Percentiles rank a stretch among this genome's conserved stretches.
These are phyloP conservation scores for Diaporthe amygdali DNA, from an alignment of 2,329 filamentous ascomycete species.

Conservation along the genomic window DNA sequence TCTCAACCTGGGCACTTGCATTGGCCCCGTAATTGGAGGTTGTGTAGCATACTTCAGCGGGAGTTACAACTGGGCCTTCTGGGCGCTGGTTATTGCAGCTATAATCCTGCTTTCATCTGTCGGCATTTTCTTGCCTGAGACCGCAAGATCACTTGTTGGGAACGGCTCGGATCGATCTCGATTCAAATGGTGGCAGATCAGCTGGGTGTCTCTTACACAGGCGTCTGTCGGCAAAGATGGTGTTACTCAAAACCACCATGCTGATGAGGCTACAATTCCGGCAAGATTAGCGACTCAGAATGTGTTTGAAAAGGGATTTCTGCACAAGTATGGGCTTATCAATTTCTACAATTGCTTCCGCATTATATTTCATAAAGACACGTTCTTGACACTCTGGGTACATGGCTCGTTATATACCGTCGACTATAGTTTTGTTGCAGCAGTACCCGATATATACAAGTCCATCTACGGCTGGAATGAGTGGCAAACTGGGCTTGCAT, in stretches of 20 bases:
- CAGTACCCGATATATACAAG: slow-evolving; percentile 52
- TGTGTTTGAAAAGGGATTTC: neutral
- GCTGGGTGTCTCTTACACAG: slow-evolving; percentile 48
- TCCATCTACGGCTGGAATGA: slow-evolving; percentile 53
- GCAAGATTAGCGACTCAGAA: neutral
- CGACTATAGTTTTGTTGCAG: slow-evolving; percentile 57
- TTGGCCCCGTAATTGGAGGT: slow-evolving; percentile 25
- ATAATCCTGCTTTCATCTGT: slow-evolving; percentile 47
- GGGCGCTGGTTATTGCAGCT: slow-evolving; percentile 61
- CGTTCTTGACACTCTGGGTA: slow-evolving; percentile 34
- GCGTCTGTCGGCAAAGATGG: slow-evolving; percentile 46
- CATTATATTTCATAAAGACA: neutral
- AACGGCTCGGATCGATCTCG: slow-evolving; percentile 61
- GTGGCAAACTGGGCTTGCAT: slow-evolving; percentile 22
- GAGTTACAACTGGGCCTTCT: slow-evolving; percentile 67
- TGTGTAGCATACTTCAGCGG: slow-evolving; percentile 33
- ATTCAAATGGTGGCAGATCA: slow-evolving; percentile 48
- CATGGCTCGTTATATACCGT: slow-evolving; percentile 47
- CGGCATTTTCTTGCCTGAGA: slow-evolving; percentile 59
- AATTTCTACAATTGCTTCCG: neutral
- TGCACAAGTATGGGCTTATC: neutral
- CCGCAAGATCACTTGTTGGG: slow-evolving; percentile 57
- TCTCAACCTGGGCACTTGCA: slow-evolving; percentile 47
- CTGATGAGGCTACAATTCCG: neutral
- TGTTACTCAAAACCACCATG: slow-evolving; percentile 58